A percentile compares a stretch with the other conserved stretches of the same genome.
phyloP scores from a whole-genome alignment of 257 asterid genomes.

The Nyctanthes arbortristis region DNA sequence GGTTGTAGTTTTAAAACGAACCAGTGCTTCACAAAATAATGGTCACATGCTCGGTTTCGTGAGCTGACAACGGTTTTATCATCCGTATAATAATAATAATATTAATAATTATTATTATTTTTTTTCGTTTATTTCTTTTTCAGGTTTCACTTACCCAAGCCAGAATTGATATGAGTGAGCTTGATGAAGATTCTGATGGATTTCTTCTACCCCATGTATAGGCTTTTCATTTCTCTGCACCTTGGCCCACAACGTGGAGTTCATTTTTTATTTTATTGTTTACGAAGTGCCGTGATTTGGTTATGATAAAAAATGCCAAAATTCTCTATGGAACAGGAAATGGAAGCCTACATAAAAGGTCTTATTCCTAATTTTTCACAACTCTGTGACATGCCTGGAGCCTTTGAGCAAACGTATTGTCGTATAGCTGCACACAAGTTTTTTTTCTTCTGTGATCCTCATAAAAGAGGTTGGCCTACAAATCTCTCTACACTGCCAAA shows the following conservation, averaged over 20 bases:
- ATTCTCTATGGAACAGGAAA: conserved; percentile 57
- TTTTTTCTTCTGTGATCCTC: conserved; percentile 98
- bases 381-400: conserved; percentile 87
- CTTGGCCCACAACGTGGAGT: conserved; percentile 10
- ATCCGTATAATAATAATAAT: neutral
- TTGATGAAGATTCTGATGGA: conserved; percentile 99
- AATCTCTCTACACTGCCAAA: neutral
- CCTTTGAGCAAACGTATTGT: conserved; percentile 95
- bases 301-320: conserved; percentile 12
- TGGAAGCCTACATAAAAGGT: conserved; percentile 93
- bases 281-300: conserved; percentile 6
- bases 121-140: conserved; percentile 24
- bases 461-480: conserved; percentile 77
- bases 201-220: conserved; percentile 95
- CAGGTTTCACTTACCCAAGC: conserved; percentile 99
- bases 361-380: conserved; percentile 98
- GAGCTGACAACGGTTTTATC: conserved; percentile 5
- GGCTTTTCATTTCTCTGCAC: conserved; percentile 29
- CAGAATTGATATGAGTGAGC: conserved; percentile 99
- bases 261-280: neutral
- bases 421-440: conserved; percentile 97
- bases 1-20: conserved; percentile 3
- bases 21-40: conserved; percentile 2
- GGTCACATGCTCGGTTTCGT: conserved; percentile 6
- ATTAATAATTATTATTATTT: too few relatives aligned